phyloP scores from a whole-genome alignment of 176 grass and related monocot species.

The Carex myosuroides region DNA sequence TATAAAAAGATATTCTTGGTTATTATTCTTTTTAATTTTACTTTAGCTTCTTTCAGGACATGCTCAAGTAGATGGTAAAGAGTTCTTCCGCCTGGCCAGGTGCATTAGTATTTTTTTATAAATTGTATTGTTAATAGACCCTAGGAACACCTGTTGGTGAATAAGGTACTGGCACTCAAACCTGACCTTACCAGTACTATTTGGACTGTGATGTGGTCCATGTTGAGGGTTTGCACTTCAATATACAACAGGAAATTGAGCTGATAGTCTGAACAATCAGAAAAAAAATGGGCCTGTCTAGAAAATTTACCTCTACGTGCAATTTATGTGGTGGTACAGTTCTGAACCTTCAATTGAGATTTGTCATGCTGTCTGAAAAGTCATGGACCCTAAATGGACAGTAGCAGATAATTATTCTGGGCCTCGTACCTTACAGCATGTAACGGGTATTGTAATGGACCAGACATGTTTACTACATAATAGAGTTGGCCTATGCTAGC shows the following conservation, averaged over 20 bases:
- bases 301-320: neutral
- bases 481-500: neutral
- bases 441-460: neutral
- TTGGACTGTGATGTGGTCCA: neutral
- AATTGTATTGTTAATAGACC: neutral
- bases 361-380: constrained; percentile 1
- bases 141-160: neutral
- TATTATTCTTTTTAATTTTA: neutral
- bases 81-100: constrained; percentile 96
- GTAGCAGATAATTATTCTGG: neutral
- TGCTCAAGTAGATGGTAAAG: constrained; percentile 85
- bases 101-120: constrained; percentile 20
- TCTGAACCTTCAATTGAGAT: neutral
- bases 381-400: neutral
- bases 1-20: neutral
- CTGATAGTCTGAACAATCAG: neutral
- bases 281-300: neutral
- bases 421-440: neutral
- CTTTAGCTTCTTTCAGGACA: constrained; percentile 49
- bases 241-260: neutral
- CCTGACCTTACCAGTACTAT: neutral
- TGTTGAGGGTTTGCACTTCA: neutral
- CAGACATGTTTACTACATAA: neutral
- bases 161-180: neutral
- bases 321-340: neutral